phyloP scores from a whole-genome alignment of 768 basidiomycete species.

The Kwoniella pini region DNA sequence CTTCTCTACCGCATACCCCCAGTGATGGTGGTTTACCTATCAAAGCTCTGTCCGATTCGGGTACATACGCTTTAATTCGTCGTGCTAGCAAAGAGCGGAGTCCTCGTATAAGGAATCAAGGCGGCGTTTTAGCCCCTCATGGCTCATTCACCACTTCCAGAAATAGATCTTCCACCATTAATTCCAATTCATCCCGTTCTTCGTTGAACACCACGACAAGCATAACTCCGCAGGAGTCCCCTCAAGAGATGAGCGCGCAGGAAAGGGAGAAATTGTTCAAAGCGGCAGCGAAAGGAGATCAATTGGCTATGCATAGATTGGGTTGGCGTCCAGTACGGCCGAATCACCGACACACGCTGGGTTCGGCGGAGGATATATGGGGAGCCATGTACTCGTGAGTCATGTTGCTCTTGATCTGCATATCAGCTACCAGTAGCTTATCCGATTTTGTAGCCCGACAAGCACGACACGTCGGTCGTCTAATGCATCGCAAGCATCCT shows the following conservation, averaged over 20 bases:
- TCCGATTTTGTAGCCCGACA: background rate
- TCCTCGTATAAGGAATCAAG: slow-evolving; percentile 26
- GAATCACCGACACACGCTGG: slow-evolving; percentile 22
- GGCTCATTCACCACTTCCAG: slow-evolving; percentile 37
- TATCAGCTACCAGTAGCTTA: background rate
- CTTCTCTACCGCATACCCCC: background rate
- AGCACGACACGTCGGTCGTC: slow-evolving; percentile 8
- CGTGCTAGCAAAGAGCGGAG: slow-evolving; percentile 1
- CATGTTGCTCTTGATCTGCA: too few relatives aligned
- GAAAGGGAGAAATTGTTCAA: slow-evolving; percentile 12
- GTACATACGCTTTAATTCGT: slow-evolving; percentile 1
- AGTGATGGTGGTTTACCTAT: slow-evolving; percentile 1
- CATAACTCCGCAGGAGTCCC: background rate
- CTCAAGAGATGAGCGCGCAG: slow-evolving; percentile 8
- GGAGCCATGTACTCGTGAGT: slow-evolving; percentile 24
- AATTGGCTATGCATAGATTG: slow-evolving; percentile 30
- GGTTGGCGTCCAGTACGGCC: slow-evolving; percentile 10
- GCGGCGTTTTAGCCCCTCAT: slow-evolving; percentile 32
- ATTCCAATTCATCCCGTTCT: background rate
- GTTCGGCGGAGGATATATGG: slow-evolving; percentile 27
- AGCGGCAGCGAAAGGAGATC: slow-evolving; percentile 31
- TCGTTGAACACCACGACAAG: background rate
- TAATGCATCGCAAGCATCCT: slow-evolving; percentile 2
- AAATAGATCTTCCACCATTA: slow-evolving; percentile 3
- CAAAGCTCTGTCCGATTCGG: slow-evolving; percentile 11